Evolutionary conservation across 2,329 filamentous ascomycete species (phyloP).

Genomic region (Verruconis gallopava): DNA sequence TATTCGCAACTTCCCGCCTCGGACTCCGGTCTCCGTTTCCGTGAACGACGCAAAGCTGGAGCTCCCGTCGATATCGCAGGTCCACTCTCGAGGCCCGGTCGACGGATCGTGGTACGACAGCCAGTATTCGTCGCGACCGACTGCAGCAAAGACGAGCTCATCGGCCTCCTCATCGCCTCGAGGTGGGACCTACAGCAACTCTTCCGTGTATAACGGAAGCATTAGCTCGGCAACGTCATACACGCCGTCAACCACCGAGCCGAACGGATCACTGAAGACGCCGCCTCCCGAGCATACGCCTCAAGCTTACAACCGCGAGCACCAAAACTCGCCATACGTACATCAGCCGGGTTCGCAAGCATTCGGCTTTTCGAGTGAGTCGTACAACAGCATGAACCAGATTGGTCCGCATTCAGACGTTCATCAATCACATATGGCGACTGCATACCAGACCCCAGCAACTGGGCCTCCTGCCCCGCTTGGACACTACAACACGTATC

Average conservation of each 20-base stretch:
- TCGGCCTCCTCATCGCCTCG: slow-evolving; percentile 64
- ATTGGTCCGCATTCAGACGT: slow-evolving; percentile 76
- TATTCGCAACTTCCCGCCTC: slow-evolving; percentile 2
- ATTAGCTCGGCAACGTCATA: slow-evolving; percentile 43
- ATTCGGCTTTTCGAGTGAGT: slow-evolving; percentile 11
- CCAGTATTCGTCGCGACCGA: slow-evolving; percentile 49
- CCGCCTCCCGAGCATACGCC: slow-evolving; percentile 57
- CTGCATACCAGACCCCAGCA: slow-evolving; percentile 61
- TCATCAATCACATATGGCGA: slow-evolving; percentile 58
- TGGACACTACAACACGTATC: slow-evolving; percentile 66
- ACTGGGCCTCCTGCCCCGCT: slow-evolving; percentile 62
- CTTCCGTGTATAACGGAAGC: slow-evolving; percentile 35
- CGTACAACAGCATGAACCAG: slow-evolving; percentile 62
- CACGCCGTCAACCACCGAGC: slow-evolving; percentile 40
- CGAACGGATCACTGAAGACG: slow-evolving; percentile 52
- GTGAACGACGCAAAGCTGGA: slow-evolving; percentile 77
- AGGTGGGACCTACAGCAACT: slow-evolving; percentile 58
- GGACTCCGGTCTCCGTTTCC: slow-evolving; percentile 7
- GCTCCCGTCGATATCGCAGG: slow-evolving; percentile 75
- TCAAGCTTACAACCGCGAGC: slow-evolving; percentile 27
- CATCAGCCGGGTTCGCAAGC: slow-evolving; percentile 19
- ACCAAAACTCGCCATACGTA: slow-evolving; percentile 27
- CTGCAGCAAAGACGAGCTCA: slow-evolving; percentile 53
- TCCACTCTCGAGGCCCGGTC: slow-evolving; percentile 64
- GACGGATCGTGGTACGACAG: slow-evolving; percentile 58